These are phyloP conservation scores for Piloderma croceum DNA, from an alignment of 768 basidiomycete genomes.

Conservation along the genomic window DNA sequence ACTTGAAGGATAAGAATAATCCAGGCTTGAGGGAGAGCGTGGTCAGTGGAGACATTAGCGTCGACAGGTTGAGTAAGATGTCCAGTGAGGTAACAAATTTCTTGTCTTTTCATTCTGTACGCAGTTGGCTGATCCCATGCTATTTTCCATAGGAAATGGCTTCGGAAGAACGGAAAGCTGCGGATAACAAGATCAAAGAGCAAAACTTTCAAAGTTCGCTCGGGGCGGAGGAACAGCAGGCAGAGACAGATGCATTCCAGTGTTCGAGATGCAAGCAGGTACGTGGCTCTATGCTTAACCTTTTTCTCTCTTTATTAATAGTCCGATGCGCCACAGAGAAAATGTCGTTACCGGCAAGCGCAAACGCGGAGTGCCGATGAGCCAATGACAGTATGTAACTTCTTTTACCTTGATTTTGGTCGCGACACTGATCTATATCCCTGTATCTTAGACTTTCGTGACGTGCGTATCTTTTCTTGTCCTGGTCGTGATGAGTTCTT, in stretches of 20 bases:
- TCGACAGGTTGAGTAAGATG: conserved; percentile 74
- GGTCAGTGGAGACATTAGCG: conserved; percentile 72
- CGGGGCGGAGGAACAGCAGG: conserved; percentile 82
- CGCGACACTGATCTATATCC: conserved; percentile 5
- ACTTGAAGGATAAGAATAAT: conserved; percentile 94
- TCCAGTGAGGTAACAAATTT: conserved; percentile 61
- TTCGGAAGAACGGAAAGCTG: conserved; percentile 82
- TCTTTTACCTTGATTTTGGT: neutral
- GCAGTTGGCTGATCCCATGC: neutral
- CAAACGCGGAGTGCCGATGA: conserved; percentile 98
- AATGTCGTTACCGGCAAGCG: conserved; percentile 90
- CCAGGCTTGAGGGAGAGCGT: conserved; percentile 80
- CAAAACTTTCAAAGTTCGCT: conserved; percentile 89
- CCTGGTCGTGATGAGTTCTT: neutral
- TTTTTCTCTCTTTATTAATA: conserved; percentile 2
- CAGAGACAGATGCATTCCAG: conserved; percentile 98
- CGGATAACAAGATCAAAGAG: conserved; percentile 74
- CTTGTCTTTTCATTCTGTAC: too few species aligned
- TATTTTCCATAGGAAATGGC: conserved; percentile 76
- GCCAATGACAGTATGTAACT: conserved; percentile 85
- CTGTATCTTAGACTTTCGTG: conserved; percentile 67
- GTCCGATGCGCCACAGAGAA: conserved; percentile 42
- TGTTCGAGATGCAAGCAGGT: conserved; percentile 92
- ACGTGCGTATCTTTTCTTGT: conserved; percentile 45
- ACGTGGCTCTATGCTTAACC: conserved; percentile 10